Evolutionary conservation across 2,329 filamentous ascomycete genomes (phyloP).

Genomic region (Leptodontidium sp.): DNA sequence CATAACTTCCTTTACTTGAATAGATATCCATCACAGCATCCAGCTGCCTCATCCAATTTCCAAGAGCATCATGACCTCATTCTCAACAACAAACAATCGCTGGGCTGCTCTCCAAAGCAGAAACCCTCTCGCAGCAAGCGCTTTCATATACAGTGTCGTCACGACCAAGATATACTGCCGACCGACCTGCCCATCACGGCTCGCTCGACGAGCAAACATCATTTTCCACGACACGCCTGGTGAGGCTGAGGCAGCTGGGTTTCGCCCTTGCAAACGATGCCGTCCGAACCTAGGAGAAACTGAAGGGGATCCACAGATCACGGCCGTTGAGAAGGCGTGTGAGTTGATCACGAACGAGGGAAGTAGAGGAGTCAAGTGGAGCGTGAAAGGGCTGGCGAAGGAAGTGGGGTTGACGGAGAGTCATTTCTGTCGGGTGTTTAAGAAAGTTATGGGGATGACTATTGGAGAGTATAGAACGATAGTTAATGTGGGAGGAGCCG

Average conservation of each 20-base stretch:
- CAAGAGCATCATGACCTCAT: constrained; percentile 27
- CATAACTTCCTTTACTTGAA: background rate
- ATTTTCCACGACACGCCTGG: constrained; percentile 57
- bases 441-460: constrained; percentile 60
- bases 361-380: constrained; percentile 43
- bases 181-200: constrained; percentile 65
- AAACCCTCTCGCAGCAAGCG: constrained; percentile 48
- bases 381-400: constrained; percentile 57
- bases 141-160: constrained; percentile 59
- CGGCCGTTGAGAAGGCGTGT: constrained; percentile 52
- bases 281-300: constrained; percentile 48
- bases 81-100: constrained; percentile 35
- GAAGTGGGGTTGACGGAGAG: constrained; percentile 62
- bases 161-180: constrained; percentile 64
- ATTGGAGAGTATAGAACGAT: constrained; percentile 34
- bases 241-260: constrained; percentile 58
- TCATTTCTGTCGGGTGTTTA: constrained; percentile 67
- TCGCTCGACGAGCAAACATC: constrained; percentile 68
- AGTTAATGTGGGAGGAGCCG: background rate
- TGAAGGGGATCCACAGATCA: constrained; percentile 53
- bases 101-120: constrained; percentile 46
- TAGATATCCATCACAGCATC: background rate
- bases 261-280: constrained; percentile 66
- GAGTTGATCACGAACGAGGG: constrained; percentile 41
- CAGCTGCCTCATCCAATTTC: background rate